Evolutionary conservation across 768 basidiomycete genomes (phyloP).

Genomic region (Leucocoprinus sp.): DNA sequence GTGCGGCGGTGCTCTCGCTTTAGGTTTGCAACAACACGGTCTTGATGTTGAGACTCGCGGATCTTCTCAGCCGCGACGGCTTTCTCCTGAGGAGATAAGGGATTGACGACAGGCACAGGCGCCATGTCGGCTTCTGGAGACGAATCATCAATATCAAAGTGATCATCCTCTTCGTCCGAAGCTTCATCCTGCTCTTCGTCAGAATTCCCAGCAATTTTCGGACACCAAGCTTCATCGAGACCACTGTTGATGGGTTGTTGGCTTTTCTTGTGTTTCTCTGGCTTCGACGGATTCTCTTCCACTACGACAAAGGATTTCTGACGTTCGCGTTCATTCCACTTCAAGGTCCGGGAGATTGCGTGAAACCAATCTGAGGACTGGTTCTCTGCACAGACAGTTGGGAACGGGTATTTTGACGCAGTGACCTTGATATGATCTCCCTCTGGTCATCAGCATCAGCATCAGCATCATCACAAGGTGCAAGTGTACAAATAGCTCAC

Average conservation of each 20-base stretch:
- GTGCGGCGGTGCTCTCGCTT: conserved; percentile 14
- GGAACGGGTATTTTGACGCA: conserved; percentile 96
- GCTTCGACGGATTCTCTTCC: conserved; percentile 67
- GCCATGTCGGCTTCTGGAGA: conserved; percentile 43
- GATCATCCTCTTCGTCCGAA: conserved; percentile 50
- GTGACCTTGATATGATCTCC: conserved; percentile 99
- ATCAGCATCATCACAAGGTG: neutral
- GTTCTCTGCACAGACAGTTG: conserved; percentile 95
- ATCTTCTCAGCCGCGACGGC: conserved; percentile 14
- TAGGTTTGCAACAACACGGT: conserved; percentile 4
- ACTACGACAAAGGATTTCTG: conserved; percentile 99
- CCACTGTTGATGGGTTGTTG: conserved; percentile 16
- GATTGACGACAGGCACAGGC: conserved; percentile 10
- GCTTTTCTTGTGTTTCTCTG: conserved; percentile 20
- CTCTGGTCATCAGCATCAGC: conserved; percentile 44
- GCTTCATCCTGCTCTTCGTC: conserved; percentile 44
- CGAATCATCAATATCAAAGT: conserved; percentile 93
- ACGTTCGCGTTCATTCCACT: conserved; percentile 98
- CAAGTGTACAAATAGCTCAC: conserved; percentile 39
- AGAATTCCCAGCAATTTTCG: conserved; percentile 37
- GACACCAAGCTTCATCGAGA: conserved; percentile 6
- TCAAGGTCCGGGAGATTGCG: conserved; percentile 89
- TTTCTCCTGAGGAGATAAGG: conserved; percentile 11
- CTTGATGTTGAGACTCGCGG: conserved; percentile 8
- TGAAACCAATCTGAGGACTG: conserved; percentile 99